Evolutionary conservation across 2,329 filamentous ascomycete genomes (phyloP).

Genomic region (Xylariaceae sp.): DNA sequence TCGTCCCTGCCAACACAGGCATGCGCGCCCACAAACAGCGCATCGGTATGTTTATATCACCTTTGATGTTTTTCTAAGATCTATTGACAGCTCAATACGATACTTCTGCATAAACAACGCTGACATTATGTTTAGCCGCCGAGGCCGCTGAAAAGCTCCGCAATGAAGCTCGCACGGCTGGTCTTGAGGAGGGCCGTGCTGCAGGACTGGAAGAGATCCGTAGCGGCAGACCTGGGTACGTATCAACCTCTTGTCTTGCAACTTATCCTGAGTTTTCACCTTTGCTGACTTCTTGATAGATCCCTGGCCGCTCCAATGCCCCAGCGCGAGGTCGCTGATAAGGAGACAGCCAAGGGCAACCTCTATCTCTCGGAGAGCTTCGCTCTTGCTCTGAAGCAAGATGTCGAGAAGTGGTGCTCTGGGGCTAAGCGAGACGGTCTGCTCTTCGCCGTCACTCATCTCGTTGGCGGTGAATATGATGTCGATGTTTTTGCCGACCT

Average conservation of each 20-base stretch:
- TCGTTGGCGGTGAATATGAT: constrained; percentile 4
- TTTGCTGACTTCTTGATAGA: not conserved
- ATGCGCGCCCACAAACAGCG: constrained; percentile 9
- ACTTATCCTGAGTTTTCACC: not conserved
- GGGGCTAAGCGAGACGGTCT: not conserved
- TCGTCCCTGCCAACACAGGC: constrained; percentile 6
- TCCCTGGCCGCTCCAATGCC: not conserved
- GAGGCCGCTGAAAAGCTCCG: not conserved
- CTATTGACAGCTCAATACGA: not conserved
- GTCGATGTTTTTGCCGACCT: constrained; percentile 9
- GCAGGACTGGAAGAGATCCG: too few species aligned
- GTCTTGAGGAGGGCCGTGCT: too few species aligned
- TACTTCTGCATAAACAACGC: not conserved
- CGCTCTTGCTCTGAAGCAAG: constrained; percentile 3
- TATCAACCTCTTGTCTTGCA: not conserved
- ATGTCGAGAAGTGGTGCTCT: constrained; percentile 4
- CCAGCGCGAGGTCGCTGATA: constrained; percentile 4
- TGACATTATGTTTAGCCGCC: constrained; percentile 2
- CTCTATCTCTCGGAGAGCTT: constrained; percentile 13
- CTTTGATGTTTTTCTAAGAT: not conserved
- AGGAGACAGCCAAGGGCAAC: constrained; percentile 11
- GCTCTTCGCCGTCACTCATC: constrained; percentile 10
- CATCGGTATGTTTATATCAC: constrained; percentile 1
- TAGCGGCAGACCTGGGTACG: too few species aligned
- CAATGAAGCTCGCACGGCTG: too few species aligned